Evolutionary conservation across 305 asterid genomes (phyloP).

Genomic region (Fraxinus velutina): DNA sequence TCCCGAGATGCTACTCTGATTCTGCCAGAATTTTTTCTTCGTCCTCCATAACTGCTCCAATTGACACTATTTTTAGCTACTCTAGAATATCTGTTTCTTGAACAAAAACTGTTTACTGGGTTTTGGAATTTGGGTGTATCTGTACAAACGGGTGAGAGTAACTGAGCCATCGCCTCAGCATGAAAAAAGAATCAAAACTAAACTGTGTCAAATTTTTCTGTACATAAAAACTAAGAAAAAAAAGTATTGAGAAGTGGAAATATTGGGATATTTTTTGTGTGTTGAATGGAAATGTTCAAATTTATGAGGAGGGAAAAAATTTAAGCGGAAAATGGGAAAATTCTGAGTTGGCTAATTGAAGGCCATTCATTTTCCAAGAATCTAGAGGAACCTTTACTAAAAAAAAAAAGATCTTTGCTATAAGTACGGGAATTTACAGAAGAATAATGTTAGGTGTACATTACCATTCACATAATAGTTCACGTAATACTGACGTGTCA

Average conservation of each 20-base stretch:
- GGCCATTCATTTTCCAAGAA: conserved; percentile 54
- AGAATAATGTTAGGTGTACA: too few species aligned
- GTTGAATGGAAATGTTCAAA: conserved; percentile 16
- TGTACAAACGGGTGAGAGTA: conserved; percentile 38
- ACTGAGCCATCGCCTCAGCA: conserved; percentile 52
- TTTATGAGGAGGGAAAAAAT: conserved; percentile 42
- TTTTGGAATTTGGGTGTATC: conserved; percentile 39
- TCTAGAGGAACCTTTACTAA: conserved; percentile 9
- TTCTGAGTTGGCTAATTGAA: conserved; percentile 57
- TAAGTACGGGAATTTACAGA: too few species aligned
- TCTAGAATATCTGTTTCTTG: conserved; percentile 41
- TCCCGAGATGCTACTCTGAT: conserved; percentile 59
- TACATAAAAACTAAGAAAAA: background rate
- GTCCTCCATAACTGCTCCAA: conserved; percentile 47
- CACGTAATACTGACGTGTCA: too few species aligned
- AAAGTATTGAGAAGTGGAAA: conserved; percentile 5
- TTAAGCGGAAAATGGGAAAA: conserved; percentile 17
- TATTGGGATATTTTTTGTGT: conserved; percentile 19
- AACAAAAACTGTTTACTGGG: conserved; percentile 31
- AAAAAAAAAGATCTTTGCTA: too few species aligned
- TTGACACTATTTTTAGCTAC: conserved; percentile 31
- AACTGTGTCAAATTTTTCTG: conserved; percentile 4
- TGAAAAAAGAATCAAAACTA: background rate
- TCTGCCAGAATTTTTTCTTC: conserved; percentile 47
- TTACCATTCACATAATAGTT: too few species aligned